Evolutionary conservation across 2,329 filamentous ascomycete genomes (phyloP).

Genomic region (Arthroderma sp.): DNA sequence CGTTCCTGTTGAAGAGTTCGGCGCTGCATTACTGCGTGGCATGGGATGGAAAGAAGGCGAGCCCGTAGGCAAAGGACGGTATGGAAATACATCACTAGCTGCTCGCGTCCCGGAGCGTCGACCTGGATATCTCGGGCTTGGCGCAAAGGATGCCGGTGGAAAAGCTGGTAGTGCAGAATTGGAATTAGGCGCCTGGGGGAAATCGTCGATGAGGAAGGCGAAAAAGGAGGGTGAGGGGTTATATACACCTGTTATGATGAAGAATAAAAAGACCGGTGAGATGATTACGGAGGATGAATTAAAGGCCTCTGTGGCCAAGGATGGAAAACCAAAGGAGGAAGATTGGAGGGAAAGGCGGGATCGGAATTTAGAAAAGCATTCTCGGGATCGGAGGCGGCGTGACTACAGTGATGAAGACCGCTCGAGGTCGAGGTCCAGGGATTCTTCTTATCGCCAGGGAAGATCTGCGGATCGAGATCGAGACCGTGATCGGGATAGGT

Average conservation of each 20-base stretch:
- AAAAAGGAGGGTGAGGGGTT: constrained; percentile 36
- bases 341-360: constrained; percentile 34
- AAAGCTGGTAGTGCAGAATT: constrained; percentile 40
- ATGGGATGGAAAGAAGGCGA: constrained; percentile 85
- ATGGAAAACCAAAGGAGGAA: constrained; percentile 34
- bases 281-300: constrained; percentile 50
- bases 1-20: constrained; percentile 89
- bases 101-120: constrained; percentile 55
- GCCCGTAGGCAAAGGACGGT: constrained; percentile 43
- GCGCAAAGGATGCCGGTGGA: constrained; percentile 61
- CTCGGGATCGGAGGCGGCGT: constrained; percentile 18
- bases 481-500: constrained; percentile 16
- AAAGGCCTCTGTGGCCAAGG: constrained; percentile 35
- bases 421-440: constrained; percentile 5
- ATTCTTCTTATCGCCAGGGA: constrained; percentile 2
- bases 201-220: constrained; percentile 41
- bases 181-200: constrained; percentile 71
- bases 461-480: constrained; percentile 16
- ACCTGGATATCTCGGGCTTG: constrained; percentile 73
- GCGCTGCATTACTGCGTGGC: constrained; percentile 72
- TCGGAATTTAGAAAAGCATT: constrained; percentile 29
- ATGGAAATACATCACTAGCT: constrained; percentile 38
- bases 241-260: constrained; percentile 50
- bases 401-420: constrained; percentile 16
- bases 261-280: constrained; percentile 50